Percentiles rank a stretch among this genome's conserved stretches.
Evolutionary conservation across 2,329 filamentous ascomycete species (phyloP).

Genomic region (Pseudogymnoascus sp.): DNA sequence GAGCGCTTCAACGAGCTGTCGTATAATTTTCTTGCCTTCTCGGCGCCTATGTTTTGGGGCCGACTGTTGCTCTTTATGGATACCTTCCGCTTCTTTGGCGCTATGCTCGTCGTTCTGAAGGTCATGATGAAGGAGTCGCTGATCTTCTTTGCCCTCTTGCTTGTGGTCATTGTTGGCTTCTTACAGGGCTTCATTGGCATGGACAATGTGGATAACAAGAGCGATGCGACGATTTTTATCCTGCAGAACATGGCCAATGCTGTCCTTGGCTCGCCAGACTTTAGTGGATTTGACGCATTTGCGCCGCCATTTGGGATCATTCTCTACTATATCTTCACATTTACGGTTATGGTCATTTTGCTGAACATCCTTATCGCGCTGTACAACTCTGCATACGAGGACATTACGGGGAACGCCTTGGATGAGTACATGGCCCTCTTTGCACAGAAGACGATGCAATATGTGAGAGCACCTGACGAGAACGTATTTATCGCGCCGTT

Average conservation of each 20-base stretch:
- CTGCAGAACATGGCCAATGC: slow-evolving; percentile 78
- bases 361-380: slow-evolving; percentile 95
- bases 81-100: slow-evolving; percentile 89
- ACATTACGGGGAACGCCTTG: slow-evolving; percentile 72
- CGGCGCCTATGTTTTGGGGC: slow-evolving; percentile 94
- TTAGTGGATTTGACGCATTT: slow-evolving; percentile 80
- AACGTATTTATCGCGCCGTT: slow-evolving; percentile 97
- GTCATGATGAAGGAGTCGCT: slow-evolving; percentile 90
- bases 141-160: slow-evolving; percentile 89
- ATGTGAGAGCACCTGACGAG: slow-evolving; percentile 91
- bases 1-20: slow-evolving; percentile 66
- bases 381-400: slow-evolving; percentile 78
- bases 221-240: slow-evolving; percentile 62
- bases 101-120: slow-evolving; percentile 95
- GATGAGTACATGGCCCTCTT: slow-evolving; percentile 95
- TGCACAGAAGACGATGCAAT: slow-evolving; percentile 90
- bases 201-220: slow-evolving; percentile 69
- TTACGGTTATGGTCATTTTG: slow-evolving; percentile 88
- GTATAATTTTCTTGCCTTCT: slow-evolving; percentile 91
- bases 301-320: slow-evolving; percentile 88
- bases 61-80: slow-evolving; percentile 88
- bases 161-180: slow-evolving; percentile 78
- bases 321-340: slow-evolving; percentile 96
- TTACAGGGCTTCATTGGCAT: slow-evolving; percentile 91
- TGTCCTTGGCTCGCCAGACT: slow-evolving; percentile 87